Conservation (phyloP, 768 basidiomycete genomes). For the Lactifluus subvellereus region DNA sequence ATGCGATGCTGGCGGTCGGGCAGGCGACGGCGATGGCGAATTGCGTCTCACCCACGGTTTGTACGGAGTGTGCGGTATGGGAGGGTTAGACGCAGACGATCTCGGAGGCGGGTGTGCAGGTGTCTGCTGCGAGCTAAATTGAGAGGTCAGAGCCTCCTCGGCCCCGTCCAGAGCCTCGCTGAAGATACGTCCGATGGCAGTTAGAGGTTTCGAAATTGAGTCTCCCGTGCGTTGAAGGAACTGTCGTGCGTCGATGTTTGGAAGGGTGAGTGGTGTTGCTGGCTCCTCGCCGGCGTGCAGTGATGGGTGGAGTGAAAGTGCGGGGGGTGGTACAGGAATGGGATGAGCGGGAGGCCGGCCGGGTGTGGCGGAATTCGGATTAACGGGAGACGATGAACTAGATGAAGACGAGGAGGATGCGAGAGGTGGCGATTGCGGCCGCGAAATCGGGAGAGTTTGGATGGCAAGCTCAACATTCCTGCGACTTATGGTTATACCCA, state of each 20-base stretch:
- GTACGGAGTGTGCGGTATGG: constrained; percentile 57
- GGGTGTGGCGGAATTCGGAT: constrained; percentile 25
- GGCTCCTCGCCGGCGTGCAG: constrained; percentile 83
- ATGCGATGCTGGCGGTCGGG: constrained; percentile 24
- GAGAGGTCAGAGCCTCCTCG: constrained; percentile 36
- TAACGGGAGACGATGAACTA: constrained; percentile 27
- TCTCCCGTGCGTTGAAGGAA: constrained; percentile 89
- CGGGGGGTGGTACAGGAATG: constrained; percentile 19
- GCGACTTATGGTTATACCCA: not conserved
- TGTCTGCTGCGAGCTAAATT: constrained; percentile 29
- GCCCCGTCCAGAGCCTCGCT: constrained; percentile 74
- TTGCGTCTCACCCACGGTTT: constrained; percentile 60
- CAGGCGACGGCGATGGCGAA: constrained; percentile 36
- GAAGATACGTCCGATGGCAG: constrained; percentile 81
- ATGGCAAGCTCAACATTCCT: constrained; percentile 61
- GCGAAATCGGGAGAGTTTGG: constrained; percentile 39
- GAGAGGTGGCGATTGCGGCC: constrained; percentile 31
- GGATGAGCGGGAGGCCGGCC: constrained; percentile 19
- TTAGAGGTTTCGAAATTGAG: constrained; percentile 86
- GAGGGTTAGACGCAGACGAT: not conserved
- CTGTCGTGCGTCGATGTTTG: constrained; percentile 66
- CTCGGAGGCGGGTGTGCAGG: constrained; percentile 1
- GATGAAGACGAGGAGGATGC: constrained; percentile 30
- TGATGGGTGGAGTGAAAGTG: constrained; percentile 21
- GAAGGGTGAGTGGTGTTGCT: constrained; percentile 68